Conservation (phyloP, 495 filamentous ascomycete genomes). For the Podospora didyma region DNA sequence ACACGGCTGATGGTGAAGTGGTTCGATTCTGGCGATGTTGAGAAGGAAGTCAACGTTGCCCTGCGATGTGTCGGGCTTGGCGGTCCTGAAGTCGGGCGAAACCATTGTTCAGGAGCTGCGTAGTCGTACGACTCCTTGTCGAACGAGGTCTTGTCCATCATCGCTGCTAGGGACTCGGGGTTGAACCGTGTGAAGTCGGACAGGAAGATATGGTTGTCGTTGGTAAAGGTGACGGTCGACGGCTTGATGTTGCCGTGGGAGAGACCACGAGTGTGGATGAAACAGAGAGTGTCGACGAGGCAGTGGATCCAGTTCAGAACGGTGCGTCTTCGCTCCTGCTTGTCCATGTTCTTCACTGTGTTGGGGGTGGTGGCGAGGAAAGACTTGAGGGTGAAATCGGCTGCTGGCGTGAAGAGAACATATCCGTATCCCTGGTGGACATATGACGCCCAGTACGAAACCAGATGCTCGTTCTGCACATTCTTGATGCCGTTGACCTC, state of each 20-base stretch:
- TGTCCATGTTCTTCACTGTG: slow-evolving; percentile 65
- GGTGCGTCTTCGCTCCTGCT: slow-evolving; percentile 62
- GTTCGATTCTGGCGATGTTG: slow-evolving; percentile 29
- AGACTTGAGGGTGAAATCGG: slow-evolving; percentile 71
- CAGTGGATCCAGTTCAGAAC: slow-evolving; percentile 88
- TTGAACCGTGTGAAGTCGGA: slow-evolving; percentile 62
- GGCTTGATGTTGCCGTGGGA: slow-evolving; percentile 80
- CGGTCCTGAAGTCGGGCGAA: slow-evolving; percentile 37
- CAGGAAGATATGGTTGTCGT: slow-evolving; percentile 66
- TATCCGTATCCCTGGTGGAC: slow-evolving; percentile 68
- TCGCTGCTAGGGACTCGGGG: slow-evolving; percentile 37
- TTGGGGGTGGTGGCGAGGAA: slow-evolving; percentile 68
- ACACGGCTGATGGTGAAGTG: slow-evolving; percentile 35
- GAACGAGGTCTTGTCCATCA: slow-evolving; percentile 39
- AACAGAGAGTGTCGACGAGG: slow-evolving; percentile 70
- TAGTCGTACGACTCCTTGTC: slow-evolving; percentile 87
- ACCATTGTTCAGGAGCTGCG: slow-evolving; percentile 77
- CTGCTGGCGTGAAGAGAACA: slow-evolving; percentile 68
- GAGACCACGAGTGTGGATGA: slow-evolving; percentile 68
- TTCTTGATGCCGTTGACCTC: slow-evolving; percentile 61
- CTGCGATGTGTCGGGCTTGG: slow-evolving; percentile 22
- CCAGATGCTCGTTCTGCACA: slow-evolving; percentile 73
- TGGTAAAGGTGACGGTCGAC: slow-evolving; percentile 73
- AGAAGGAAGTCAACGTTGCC: slow-evolving; percentile 26
- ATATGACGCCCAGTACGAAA: slow-evolving; percentile 80